Evolutionary conservation across 345 rosid genomes (phyloP), one percentile per base, ranked within the genome.

Genomic region (Linum usitatissimum): DNA sequence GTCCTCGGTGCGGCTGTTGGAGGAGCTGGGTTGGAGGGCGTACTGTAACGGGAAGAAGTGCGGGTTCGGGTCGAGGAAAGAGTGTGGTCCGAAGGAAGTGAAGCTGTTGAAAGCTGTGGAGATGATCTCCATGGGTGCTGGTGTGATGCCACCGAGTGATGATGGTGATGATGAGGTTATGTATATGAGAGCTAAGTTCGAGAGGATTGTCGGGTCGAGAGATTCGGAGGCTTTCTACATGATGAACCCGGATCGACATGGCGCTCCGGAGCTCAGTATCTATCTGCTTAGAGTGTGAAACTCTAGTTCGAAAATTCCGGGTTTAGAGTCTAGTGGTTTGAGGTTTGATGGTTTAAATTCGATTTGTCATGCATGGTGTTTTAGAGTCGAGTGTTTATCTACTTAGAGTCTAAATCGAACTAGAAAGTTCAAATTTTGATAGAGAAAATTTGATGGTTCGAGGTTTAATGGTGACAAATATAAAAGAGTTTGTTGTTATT

Each of bases 181-280:
- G 92, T 84, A 84, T 68, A 87, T 86, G 97, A 90, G 97, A 30
- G 99, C 97, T 30, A 94, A 86, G 64, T 94, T 94, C 61, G 97
- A 94, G 73, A 71, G 96, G 59, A 83, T 94, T 62, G 89, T 94
- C 18, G 99, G 99, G 21, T 90, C 99, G 14, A 85, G 95, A 80
- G 99, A 94, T 64, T 94, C 97, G 0, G 96, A 94, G 60, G 99
- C 99, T 60, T 94, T 90, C 76, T 94, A 94, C 65, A 94, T 94
- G 97, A 90, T 90, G 96, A 94, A 94, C 79, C 99, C 99, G 57
- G 99, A 94, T 57, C 83, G 92, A 69, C 84, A 88, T 72, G 99
- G 97, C 71, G 77, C 99, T 73, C 92, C 97, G 60, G 99, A 94
- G 74, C 96, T 90, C 13, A 90, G 97, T 74, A 72, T 94, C 76